These are phyloP conservation scores for Alternaria ventricosa DNA, from an alignment of 2,329 filamentous ascomycete species.

Conservation along the genomic window DNA sequence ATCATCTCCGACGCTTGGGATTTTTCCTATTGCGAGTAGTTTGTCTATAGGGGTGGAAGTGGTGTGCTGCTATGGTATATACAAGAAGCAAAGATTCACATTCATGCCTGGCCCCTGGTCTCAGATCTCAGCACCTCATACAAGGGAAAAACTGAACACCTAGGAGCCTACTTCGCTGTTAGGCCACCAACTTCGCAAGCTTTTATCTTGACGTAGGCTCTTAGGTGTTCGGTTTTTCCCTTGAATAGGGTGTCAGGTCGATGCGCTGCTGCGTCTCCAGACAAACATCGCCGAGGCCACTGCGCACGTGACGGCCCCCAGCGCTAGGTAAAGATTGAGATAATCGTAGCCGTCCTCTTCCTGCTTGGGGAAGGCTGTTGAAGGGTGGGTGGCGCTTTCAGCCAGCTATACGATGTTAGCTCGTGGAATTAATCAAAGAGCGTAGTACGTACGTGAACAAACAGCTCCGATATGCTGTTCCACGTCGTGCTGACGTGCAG, in stretches of 20 bases:
- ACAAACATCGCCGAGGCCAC: slow-evolving; percentile 65
- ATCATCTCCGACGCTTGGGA: neutral
- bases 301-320: slow-evolving; percentile 72
- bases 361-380: slow-evolving; percentile 84
- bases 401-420: slow-evolving; percentile 64
- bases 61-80: neutral
- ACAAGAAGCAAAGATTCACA: neutral
- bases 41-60: neutral
- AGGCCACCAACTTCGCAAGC: too few species aligned
- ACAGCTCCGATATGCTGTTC: slow-evolving; percentile 92
- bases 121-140: neutral
- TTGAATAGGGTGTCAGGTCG: too few species aligned
- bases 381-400: slow-evolving; percentile 89
- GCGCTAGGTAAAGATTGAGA: slow-evolving; percentile 82
- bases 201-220: too few species aligned
- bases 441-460: slow-evolving; percentile 68
- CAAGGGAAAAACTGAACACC: too few species aligned
- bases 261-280: slow-evolving; percentile 58
- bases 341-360: slow-evolving; percentile 83
- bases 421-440: neutral
- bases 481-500: slow-evolving; percentile 95
- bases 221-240: too few species aligned
- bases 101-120: neutral
- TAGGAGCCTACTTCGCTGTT: too few species aligned
- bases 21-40: neutral